A percentile compares a stretch with the other conserved stretches of the same genome.
These are phyloP conservation scores for Anthracocystis panici-leucophaei DNA, from an alignment of 1,284 basidiomycete species.

Conservation along the genomic window DNA sequence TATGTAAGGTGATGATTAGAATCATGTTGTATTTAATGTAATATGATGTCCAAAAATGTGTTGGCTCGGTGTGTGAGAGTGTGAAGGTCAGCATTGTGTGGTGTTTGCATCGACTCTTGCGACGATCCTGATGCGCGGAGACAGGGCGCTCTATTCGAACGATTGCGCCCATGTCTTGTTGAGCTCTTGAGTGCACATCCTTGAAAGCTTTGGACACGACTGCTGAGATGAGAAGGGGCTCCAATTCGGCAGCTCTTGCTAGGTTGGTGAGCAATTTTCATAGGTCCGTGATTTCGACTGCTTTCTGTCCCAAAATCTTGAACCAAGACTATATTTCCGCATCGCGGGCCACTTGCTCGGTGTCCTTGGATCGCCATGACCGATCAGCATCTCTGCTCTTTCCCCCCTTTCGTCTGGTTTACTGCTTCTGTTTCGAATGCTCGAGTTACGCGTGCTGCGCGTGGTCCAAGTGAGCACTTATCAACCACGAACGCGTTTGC, in stretches of 20 bases:
- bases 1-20: neutral
- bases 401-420: too few species aligned
- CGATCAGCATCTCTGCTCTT: too few species aligned
- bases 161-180: neutral
- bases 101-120: neutral
- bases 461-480: neutral
- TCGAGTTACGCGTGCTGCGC: neutral
- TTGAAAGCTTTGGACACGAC: neutral
- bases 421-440: neutral
- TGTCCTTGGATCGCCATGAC: too few species aligned
- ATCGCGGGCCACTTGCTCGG: too few species aligned
- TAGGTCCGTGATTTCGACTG: too few species aligned
- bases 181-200: neutral
- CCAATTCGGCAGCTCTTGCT: too few species aligned
- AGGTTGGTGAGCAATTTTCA: too few species aligned
- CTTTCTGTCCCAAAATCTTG: too few species aligned
- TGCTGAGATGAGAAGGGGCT: too few species aligned
- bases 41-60: neutral
- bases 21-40: neutral
- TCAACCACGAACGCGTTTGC: conserved; percentile 46
- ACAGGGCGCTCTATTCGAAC: too few species aligned
- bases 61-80: neutral
- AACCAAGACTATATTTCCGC: too few species aligned
- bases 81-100: neutral
- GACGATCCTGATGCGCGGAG: neutral